phyloP scores from a whole-genome alignment of 176 grass and related monocot genomes.

The Avena eriantha region DNA sequence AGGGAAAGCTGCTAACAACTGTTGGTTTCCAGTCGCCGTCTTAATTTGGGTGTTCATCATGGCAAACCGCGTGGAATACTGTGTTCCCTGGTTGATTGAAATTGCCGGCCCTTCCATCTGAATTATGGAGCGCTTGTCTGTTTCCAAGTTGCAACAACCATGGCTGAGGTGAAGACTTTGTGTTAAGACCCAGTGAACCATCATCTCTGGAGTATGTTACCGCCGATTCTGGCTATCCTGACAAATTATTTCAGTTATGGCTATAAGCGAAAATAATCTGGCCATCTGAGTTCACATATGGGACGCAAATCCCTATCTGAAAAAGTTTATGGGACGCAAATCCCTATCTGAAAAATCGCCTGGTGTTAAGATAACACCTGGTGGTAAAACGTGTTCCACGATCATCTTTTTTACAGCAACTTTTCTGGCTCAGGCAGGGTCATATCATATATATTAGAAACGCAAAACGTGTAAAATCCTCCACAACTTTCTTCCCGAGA shows the following conservation, averaged over 20 bases:
- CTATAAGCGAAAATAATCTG: too few species aligned
- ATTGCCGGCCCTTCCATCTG: constrained; percentile 22
- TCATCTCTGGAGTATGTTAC: not conserved
- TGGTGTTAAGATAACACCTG: not conserved
- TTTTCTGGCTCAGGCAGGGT: not conserved
- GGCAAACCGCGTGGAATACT: constrained; percentile 47
- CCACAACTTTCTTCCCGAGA: not conserved
- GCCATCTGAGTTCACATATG: not conserved
- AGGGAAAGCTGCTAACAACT: constrained; percentile 23
- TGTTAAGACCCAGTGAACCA: constrained; percentile 10
- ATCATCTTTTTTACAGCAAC: not conserved
- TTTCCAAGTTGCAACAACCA: constrained; percentile 39
- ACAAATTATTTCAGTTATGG: too few species aligned
- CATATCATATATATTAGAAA: not conserved
- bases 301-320: constrained; percentile 1
- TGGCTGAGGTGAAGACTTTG: not conserved
- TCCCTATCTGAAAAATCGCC: not conserved
- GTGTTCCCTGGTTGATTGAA: constrained; percentile 16
- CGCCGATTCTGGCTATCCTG: not conserved
- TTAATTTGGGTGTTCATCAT: constrained; percentile 6
- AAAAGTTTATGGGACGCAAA: not conserved
- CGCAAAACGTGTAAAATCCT: constrained; percentile 33
- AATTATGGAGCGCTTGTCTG: constrained; percentile 21
- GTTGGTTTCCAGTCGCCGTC: constrained; percentile 14
- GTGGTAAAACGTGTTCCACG: not conserved